These are phyloP conservation scores for Diaporthe australafricana DNA, from an alignment of 2,329 filamentous ascomycete genomes.

Conservation along the genomic window DNA sequence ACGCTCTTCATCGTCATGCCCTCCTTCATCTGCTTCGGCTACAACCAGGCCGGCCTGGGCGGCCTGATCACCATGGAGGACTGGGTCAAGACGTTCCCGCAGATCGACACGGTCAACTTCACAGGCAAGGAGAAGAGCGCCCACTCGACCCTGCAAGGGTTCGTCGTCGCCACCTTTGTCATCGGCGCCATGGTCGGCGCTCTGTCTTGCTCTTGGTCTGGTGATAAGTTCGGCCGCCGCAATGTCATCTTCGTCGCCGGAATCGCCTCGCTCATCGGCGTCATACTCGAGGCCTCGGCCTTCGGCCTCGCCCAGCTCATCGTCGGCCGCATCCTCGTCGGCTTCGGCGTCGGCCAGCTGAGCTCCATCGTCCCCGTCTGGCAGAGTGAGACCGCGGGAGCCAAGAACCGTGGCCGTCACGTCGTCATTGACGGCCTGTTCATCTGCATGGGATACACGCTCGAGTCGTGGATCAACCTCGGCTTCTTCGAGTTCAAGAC, in stretches of 20 bases:
- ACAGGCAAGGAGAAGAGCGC: conserved; percentile 53
- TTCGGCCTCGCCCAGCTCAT: conserved; percentile 61
- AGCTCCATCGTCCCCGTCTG: conserved; percentile 58
- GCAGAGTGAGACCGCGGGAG: conserved; percentile 42
- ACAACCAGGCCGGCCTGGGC: conserved; percentile 63
- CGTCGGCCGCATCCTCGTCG: conserved; percentile 61
- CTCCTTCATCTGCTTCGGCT: conserved; percentile 60
- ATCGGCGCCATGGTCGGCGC: conserved; percentile 42
- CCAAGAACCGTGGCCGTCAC: conserved; percentile 40
- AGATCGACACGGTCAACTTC: conserved; percentile 59
- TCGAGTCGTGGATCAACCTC: conserved; percentile 40
- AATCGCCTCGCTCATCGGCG: conserved; percentile 61
- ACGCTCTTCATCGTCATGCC: conserved; percentile 41
- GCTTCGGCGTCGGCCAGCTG: conserved; percentile 57
- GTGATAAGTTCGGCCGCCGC: conserved; percentile 62
- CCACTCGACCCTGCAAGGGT: conserved; percentile 48
- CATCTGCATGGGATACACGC: conserved; percentile 37
- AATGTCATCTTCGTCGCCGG: conserved; percentile 61
- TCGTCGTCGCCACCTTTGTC: conserved; percentile 40
- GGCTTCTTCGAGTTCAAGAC: conserved; percentile 38
- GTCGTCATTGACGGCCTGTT: conserved; percentile 41
- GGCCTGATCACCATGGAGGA: conserved; percentile 51
- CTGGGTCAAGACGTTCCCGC: conserved; percentile 57
- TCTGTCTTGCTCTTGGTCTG: conserved; percentile 45
- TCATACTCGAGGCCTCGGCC: conserved; percentile 58